Conservation (phyloP, 768 basidiomycete species). For the Tubosaeta sp. region DNA sequence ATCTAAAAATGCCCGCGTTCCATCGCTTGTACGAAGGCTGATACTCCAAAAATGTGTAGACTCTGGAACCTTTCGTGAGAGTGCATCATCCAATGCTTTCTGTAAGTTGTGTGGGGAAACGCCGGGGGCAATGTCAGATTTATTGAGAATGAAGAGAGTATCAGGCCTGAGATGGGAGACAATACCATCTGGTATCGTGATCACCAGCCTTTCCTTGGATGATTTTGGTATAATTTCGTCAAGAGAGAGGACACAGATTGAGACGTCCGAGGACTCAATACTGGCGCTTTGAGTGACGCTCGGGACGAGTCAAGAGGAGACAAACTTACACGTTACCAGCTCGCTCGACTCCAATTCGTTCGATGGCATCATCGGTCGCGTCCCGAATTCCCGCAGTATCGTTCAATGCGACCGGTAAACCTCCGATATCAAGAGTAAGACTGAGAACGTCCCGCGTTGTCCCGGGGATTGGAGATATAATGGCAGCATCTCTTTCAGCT, state of each 20-base stretch:
- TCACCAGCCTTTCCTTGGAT: background rate
- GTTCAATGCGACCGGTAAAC: conserved; percentile 72
- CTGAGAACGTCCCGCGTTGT: conserved; percentile 88
- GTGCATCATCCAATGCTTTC: conserved; percentile 16
- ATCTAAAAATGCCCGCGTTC: conserved; percentile 55
- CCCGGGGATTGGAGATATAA: conserved; percentile 82
- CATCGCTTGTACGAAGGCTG: conserved; percentile 58
- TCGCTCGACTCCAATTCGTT: conserved; percentile 75
- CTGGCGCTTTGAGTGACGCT: conserved; percentile 34
- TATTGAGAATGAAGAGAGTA: conserved; percentile 77
- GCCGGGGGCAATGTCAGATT: conserved; percentile 52
- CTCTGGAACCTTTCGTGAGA: conserved; percentile 3
- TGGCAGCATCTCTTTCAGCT: conserved; percentile 87
- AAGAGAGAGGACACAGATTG: conserved; percentile 78
- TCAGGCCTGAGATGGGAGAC: conserved; percentile 44
- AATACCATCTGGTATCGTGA: conserved; percentile 45
- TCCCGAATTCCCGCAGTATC: conserved; percentile 84
- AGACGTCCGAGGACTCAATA: conserved; percentile 61
- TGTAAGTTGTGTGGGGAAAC: conserved; percentile 5
- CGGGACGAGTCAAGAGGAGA: background rate
- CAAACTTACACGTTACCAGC: conserved; percentile 60
- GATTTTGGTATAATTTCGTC: conserved; percentile 35
- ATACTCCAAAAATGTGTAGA: conserved; percentile 45
- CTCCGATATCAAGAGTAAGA: conserved; percentile 83
- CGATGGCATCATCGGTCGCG: conserved; percentile 62